Evolutionary conservation across 225 moss, liverwort and hornwort species (phyloP), one percentile per base, ranked within the genome.

Genomic region (Asterella californica): DNA sequence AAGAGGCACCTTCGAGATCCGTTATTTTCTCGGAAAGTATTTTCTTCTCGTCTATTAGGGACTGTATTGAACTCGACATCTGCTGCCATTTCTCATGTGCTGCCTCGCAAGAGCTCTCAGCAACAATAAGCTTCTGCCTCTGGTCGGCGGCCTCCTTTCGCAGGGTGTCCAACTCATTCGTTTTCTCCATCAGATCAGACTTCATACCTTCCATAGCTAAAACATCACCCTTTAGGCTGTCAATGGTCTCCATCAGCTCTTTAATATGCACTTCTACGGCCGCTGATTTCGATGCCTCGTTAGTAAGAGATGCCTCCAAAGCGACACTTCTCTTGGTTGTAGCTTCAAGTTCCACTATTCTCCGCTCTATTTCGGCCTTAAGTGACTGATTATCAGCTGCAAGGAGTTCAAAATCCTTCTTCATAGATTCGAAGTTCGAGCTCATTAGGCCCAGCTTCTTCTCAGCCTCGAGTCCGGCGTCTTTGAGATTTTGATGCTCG

Each of bases 1-100:
- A 72, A 63, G 82, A 78, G 9, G 80, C 78, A 67, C 77, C 62
- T 77, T 87, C 84, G 24, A 84, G 59, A 79, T 85, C 85, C 76
- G 78, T 74, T 48, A 83, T 67, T 52, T 81, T 88, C 47, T 71
- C 64, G 38, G 76, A 76, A 1, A 78, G 67, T 53, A 70, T 57
- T 72, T 61, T 62, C 45, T 82, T 79, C 65, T 84, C 87, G 60
- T 80, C 74, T 72, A 78, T 62, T 3, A 71, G 77, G 42, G 78
- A 78, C 63, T 68, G 62, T 42, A 82, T 69, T 68, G 68, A 71
- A 30, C 37, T 30, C 61, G 57, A 25, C 21, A 87, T 25, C 25
- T 66, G 27, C 46, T 59, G 72, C 62, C 73, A 63, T 9, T 83
- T 78, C 62, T 83, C 64, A 36, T 80, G 79, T 68, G 77, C 79